phyloP scores from a whole-genome alignment of 1,139 yeast genomes.

The Lodderomyces theae region DNA sequence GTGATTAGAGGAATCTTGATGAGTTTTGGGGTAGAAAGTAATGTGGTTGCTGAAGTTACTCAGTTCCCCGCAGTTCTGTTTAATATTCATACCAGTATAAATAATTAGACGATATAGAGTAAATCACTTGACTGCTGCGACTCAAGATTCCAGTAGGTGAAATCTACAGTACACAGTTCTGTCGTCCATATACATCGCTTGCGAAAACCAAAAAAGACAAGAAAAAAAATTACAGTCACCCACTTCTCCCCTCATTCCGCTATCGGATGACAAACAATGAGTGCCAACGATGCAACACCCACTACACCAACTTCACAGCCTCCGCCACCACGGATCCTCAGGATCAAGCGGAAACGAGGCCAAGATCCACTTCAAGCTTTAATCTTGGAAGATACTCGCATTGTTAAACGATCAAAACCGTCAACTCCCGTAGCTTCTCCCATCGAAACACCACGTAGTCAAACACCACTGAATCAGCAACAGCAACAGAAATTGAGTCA shows the following conservation, averaged over 20 bases:
- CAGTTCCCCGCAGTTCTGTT: constrained; percentile 68
- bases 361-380: constrained; percentile 88
- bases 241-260: neutral
- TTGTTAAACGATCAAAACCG: constrained; percentile 45
- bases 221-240: constrained; percentile 1
- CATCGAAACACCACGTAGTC: constrained; percentile 17
- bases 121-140: no score
- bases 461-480: neutral
- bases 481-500: constrained; percentile 3
- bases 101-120: constrained; percentile 11
- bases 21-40: constrained; percentile 66
- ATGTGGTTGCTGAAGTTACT: constrained; percentile 65
- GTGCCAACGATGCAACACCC: neutral
- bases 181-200: no score
- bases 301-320: neutral
- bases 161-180: no score
- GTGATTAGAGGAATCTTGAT: constrained; percentile 75
- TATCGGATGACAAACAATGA: neutral
- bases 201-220: neutral
- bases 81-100: constrained; percentile 59
- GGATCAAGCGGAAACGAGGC: constrained; percentile 80
- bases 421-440: constrained; percentile 31
- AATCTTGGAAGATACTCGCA: constrained; percentile 38
- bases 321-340: constrained; percentile 64
- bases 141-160: no score